Evolutionary conservation across 108 stramenopile species (phyloP), one percentile per base, ranked within the genome.

Genomic region (Asterionellopsis glacialis): DNA sequence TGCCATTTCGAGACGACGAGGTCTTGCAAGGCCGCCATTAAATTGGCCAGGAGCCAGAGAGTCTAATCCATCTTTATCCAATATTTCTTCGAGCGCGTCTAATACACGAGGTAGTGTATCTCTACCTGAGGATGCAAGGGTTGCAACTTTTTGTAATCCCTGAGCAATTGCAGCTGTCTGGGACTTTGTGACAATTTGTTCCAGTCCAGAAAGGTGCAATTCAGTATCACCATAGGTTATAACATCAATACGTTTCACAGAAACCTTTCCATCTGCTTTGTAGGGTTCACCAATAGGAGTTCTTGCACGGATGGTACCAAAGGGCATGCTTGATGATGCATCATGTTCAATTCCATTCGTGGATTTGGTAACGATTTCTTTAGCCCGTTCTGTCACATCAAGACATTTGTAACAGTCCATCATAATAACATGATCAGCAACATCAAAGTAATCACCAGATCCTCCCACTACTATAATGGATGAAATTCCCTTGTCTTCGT

Each of bases 391-490:
- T 0, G 94, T 93, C 1, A 82, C 94, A 67, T 96, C 95, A 22
- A 67, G 62, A 58, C 87, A 90, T 45, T 72, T 60, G 73, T 95
- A 98, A 60, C 66, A 78, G 57, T 96, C 93, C 90, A 98, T 93
- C 69, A 94, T 74, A 45, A 98, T 44, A 33, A 96, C 95, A 19
- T 79, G 77, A 71, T 97, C 91, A 19, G 91, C 94, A 15, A 96
- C 91, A 69, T 90, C 91, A 58, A 98, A 92, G 74, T 90, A 98
- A 68, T 98, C 97, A 9, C 97, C 97, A 45, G 80, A 75, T 15
- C 96, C 95, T 22, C 97, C 97, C 47, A 97, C 79, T 13, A 96
- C 97, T 11, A 97, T 72, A 52, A 98, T 75, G 1, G 93, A 84
- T 9, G 91, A 93, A 9, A 97, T 81, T 27, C 81, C 82, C 21